phyloP scores from a whole-genome alignment of 2,329 filamentous ascomycete species.

The Ophiosphaerella herpotricha region DNA sequence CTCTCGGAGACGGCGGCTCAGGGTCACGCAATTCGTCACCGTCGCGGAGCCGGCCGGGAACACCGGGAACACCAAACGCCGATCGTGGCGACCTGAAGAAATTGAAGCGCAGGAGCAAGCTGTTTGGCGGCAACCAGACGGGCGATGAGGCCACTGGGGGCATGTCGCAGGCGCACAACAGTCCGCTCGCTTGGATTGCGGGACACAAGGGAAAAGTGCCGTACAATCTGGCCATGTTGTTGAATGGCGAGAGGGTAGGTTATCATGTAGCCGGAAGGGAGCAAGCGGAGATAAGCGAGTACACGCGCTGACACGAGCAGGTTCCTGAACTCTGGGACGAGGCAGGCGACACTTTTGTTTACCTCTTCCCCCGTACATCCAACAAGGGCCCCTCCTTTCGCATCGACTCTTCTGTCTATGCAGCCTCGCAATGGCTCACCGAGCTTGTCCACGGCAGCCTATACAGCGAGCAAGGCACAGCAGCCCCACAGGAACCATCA shows the following conservation, averaged over 20 bases:
- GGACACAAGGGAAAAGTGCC: conserved; percentile 60
- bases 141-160: conserved; percentile 26
- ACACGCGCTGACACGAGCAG: conserved; percentile 38
- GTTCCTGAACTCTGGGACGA: conserved; percentile 66
- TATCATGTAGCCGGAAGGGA: neutral
- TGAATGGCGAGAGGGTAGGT: conserved; percentile 57
- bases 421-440: conserved; percentile 60
- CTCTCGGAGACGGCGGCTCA: conserved; percentile 19
- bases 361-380: conserved; percentile 63
- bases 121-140: conserved; percentile 36
- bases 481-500: conserved; percentile 16
- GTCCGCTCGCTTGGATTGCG: conserved; percentile 61
- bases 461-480: conserved; percentile 44
- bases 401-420: conserved; percentile 63
- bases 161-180: conserved; percentile 9
- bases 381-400: conserved; percentile 64
- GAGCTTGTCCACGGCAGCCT: conserved; percentile 60
- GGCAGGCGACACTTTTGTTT: conserved; percentile 65
- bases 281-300: neutral
- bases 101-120: conserved; percentile 39
- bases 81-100: conserved; percentile 34
- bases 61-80: conserved; percentile 24
- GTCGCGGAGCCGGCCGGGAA: conserved; percentile 27
- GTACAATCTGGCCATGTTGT: conserved; percentile 59
- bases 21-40: conserved; percentile 36